Percentiles rank a stretch among this genome's conserved stretches.
Evolutionary conservation across 371 early-diverging fungal genomes (phyloP).

Genomic region (Mortierella sp.): DNA sequence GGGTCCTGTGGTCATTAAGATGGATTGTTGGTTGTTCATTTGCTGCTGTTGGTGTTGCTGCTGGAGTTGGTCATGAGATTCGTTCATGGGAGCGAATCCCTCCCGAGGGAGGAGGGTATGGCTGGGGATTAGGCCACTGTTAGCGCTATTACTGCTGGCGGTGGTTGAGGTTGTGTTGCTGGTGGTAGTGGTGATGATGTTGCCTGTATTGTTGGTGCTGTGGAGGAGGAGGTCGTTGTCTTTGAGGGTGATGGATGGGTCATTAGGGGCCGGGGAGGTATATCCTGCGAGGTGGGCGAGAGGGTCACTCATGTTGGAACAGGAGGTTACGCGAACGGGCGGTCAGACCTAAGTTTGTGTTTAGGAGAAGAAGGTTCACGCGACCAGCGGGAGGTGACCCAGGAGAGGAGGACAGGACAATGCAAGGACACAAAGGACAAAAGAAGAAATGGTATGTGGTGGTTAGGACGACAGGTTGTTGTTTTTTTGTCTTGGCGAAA

Average conservation of each 20-base stretch:
- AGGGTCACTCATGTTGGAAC: conserved; percentile 32
- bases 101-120: conserved; percentile 32
- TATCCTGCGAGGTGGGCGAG: conserved; percentile 39
- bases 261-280: conserved; percentile 46
- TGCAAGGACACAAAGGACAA: background rate
- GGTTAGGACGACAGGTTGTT: background rate
- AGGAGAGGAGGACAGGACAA: background rate
- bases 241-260: conserved; percentile 37
- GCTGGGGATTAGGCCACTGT: conserved; percentile 3
- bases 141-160: background rate
- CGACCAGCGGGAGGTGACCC: background rate
- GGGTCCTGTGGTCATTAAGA: conserved; percentile 31
- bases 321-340: conserved; percentile 3
- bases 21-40: conserved; percentile 20
- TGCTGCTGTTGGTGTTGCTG: conserved; percentile 37
- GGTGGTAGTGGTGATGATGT: background rate
- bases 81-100: conserved; percentile 28
- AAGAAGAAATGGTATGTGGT: background rate
- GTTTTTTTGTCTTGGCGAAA: background rate
- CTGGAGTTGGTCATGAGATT: conserved; percentile 40
- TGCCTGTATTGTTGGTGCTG: background rate
- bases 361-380: conserved; percentile 16
- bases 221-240: conserved; percentile 28
- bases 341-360: conserved; percentile 28
- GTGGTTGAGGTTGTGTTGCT: background rate